Conservation (phyloP, 208 protist species). For the Zelonia costaricensis region DNA sequence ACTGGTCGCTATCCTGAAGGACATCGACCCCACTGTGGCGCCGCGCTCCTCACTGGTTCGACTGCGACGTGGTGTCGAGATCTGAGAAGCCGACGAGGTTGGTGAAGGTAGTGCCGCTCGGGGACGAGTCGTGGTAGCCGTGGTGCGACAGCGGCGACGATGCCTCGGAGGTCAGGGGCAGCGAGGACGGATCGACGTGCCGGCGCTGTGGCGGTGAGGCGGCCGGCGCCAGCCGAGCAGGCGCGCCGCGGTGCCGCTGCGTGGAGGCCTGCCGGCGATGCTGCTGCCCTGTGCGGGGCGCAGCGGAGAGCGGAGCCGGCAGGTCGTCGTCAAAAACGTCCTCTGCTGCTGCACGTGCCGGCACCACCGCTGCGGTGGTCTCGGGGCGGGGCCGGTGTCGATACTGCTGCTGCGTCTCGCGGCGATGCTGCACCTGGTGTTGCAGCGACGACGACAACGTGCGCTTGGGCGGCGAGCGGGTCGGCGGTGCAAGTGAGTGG, state of each 20-base stretch:
- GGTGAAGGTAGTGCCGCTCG: slow-evolving; percentile 69
- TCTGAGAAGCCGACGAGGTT: slow-evolving; percentile 74
- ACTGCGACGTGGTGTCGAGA: slow-evolving; percentile 42
- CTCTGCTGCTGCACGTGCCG: background rate
- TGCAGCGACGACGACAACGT: no score
- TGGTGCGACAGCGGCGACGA: slow-evolving; percentile 10
- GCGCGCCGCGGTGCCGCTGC: background rate
- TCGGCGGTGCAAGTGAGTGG: background rate
- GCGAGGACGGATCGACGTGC: slow-evolving; percentile 26
- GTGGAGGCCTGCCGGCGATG: no score
- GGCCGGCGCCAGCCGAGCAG: background rate
- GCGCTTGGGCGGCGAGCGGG: background rate
- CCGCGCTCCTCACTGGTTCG: slow-evolving; percentile 15
- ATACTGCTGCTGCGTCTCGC: no score
- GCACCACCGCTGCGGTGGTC: no score
- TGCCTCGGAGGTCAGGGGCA: slow-evolving; percentile 17
- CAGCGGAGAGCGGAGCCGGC: slow-evolving; percentile 12
- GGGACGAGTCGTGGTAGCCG: slow-evolving; percentile 18
- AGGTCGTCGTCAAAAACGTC: background rate
- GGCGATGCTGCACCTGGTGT: no score
- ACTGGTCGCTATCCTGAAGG: no score
- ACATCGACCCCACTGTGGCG: no score
- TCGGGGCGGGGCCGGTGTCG: no score
- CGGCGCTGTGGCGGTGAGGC: background rate
- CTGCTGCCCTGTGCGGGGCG: background rate